Percentiles rank a stretch among this genome's conserved stretches.
Conservation (phyloP, 179 eudicot species). For the Dionaea muscipula region DNA sequence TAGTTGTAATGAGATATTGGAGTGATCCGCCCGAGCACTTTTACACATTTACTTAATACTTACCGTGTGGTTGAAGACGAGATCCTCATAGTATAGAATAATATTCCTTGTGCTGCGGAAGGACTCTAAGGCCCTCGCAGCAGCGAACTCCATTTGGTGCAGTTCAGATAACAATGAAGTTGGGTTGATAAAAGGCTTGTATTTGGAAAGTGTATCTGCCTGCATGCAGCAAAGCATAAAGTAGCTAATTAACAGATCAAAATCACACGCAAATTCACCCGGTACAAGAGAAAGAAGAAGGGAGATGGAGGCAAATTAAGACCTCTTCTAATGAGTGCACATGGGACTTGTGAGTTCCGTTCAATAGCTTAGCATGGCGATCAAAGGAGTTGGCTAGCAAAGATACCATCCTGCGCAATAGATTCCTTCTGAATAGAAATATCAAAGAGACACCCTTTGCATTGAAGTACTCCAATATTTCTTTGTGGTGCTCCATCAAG, state of each 20-base stretch:
- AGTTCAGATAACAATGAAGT: constrained; percentile 39
- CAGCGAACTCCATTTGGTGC: constrained; percentile 39
- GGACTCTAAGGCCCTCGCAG: constrained; percentile 38
- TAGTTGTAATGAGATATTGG: no score
- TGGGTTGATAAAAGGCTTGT: constrained; percentile 62
- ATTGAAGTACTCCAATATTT: constrained; percentile 54
- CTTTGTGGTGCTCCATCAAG: constrained; percentile 53
- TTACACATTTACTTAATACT: constrained; percentile 12
- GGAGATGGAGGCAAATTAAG: constrained; percentile 5
- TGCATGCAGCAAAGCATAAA: constrained; percentile 21
- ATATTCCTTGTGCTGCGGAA: constrained; percentile 58
- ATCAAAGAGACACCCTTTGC: constrained; percentile 41
- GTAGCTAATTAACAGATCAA: constrained; percentile 1
- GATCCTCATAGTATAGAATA: constrained; percentile 64
- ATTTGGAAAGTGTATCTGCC: constrained; percentile 65
- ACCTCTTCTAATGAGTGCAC: constrained; percentile 82
- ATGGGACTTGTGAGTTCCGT: constrained; percentile 63
- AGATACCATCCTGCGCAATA: no score
- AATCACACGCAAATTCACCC: neutral
- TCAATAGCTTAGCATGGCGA: no score
- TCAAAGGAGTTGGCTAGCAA: no score
- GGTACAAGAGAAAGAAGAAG: neutral
- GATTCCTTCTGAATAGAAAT: constrained; percentile 28
- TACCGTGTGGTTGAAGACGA: constrained; percentile 55
- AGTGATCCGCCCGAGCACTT: neutral